phyloP scores from a whole-genome alignment of 805 yeast species.

The Teunomyces barrocoloradensis region DNA sequence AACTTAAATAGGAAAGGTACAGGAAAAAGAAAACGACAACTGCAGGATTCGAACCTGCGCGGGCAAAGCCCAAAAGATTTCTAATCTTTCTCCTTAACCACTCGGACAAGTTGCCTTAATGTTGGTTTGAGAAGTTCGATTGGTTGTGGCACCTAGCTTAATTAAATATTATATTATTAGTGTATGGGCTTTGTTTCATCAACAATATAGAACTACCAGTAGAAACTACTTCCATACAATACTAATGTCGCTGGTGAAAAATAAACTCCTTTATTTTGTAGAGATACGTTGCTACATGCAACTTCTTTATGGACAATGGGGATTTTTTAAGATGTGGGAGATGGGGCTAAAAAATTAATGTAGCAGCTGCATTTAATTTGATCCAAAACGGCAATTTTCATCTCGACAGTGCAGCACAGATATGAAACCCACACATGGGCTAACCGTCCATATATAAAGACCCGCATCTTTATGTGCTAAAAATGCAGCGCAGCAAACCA shows the following conservation, averaged over 20 bases:
- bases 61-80: slow-evolving; percentile 50
- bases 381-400: neutral
- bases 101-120: slow-evolving; percentile 45
- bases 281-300: neutral
- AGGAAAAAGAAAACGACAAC: slow-evolving; percentile 32
- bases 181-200: neutral
- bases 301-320: neutral
- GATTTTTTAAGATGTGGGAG: neutral
- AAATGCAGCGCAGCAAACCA: neutral
- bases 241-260: neutral
- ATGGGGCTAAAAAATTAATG: neutral
- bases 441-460: neutral
- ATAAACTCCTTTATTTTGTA: neutral
- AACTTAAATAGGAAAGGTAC: neutral
- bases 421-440: slow-evolving; percentile 1
- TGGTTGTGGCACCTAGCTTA: neutral
- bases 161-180: neutral
- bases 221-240: neutral
- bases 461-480: neutral
- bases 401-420: neutral
- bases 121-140: neutral
- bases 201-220: neutral
- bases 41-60: slow-evolving; percentile 52
- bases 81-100: slow-evolving; percentile 49
- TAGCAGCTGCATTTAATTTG: slow-evolving; percentile 2